Percentiles rank a stretch among this genome's conserved stretches.
These are phyloP conservation scores for Cryptomeria japonica DNA, from an alignment of 75 land plant species.

Conservation along the genomic window DNA sequence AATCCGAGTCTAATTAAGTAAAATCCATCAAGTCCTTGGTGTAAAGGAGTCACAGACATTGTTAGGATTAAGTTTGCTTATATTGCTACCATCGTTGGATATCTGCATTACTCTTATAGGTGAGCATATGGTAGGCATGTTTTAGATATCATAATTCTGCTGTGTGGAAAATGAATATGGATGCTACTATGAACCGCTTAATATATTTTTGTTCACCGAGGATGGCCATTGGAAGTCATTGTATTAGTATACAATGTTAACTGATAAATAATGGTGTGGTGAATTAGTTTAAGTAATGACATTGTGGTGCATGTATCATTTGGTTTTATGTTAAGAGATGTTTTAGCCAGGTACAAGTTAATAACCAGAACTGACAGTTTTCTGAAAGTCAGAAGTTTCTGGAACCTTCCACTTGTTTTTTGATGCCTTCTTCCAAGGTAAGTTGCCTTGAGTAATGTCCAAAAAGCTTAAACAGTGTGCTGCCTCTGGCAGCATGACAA, in stretches of 20 bases:
- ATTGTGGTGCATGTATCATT: background rate
- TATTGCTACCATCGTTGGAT: background rate
- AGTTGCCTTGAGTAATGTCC: background rate
- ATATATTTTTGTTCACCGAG: background rate
- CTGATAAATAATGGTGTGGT: background rate
- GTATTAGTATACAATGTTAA: background rate
- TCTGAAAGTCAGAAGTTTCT: background rate
- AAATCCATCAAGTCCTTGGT: background rate
- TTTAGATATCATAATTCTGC: background rate
- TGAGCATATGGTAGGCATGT: background rate
- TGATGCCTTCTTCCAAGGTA: background rate
- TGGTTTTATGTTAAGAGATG: background rate
- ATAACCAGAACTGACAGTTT: background rate
- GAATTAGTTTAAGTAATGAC: background rate
- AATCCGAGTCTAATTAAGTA: background rate
- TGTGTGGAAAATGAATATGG: background rate
- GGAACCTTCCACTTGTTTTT: background rate
- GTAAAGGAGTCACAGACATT: background rate
- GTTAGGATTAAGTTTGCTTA: background rate
- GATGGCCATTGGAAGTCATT: background rate
- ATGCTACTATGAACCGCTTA: background rate
- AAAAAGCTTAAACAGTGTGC: background rate
- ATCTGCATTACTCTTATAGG: background rate
- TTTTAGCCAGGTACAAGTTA: background rate
- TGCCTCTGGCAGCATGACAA: background rate